A percentile compares a stretch with the other conserved stretches of the same genome.
These are phyloP conservation scores for Penicillium desertorum DNA, from an alignment of 495 filamentous ascomycete genomes.

Conservation along the genomic window DNA sequence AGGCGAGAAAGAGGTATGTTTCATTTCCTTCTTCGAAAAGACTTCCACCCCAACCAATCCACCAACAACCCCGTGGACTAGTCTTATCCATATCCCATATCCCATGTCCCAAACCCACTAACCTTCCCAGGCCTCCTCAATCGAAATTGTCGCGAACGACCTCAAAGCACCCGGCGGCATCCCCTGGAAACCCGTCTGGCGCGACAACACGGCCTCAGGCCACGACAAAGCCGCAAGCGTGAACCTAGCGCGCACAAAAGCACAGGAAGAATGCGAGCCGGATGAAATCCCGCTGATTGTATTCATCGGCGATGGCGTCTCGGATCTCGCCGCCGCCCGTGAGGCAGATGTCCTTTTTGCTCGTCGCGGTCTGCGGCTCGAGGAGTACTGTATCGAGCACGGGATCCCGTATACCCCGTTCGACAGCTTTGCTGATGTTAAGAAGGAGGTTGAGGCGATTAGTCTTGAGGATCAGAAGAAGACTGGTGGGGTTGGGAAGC, in stretches of 20 bases:
- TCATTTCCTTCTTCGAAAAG: too few species aligned
- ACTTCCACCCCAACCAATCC: not conserved
- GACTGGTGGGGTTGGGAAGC: slow-evolving; percentile 63
- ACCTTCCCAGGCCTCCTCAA: slow-evolving; percentile 46
- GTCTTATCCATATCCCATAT: not conserved
- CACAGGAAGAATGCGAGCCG: slow-evolving; percentile 53
- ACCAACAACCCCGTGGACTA: not conserved
- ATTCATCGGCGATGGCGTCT: slow-evolving; percentile 79
- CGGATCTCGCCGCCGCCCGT: slow-evolving; percentile 68
- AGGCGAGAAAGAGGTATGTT: slow-evolving; percentile 54
- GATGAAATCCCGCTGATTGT: slow-evolving; percentile 68
- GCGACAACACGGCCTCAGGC: slow-evolving; percentile 64
- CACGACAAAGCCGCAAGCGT: slow-evolving; percentile 71
- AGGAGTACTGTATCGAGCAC: slow-evolving; percentile 69
- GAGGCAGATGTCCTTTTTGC: slow-evolving; percentile 79
- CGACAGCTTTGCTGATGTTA: slow-evolving; percentile 68
- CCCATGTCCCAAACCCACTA: too few species aligned
- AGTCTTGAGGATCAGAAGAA: slow-evolving; percentile 60
- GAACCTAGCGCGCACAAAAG: slow-evolving; percentile 56
- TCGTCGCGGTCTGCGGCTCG: slow-evolving; percentile 63
- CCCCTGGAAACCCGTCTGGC: slow-evolving; percentile 70
- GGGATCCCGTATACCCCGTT: slow-evolving; percentile 62
- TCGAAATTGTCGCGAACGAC: slow-evolving; percentile 73
- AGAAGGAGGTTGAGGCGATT: slow-evolving; percentile 61
- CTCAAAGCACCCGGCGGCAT: slow-evolving; percentile 60